Base-by-base conservation (phyloP, 108 stramenopile genomes). In the Discostella pseudostelligera region DNA sequence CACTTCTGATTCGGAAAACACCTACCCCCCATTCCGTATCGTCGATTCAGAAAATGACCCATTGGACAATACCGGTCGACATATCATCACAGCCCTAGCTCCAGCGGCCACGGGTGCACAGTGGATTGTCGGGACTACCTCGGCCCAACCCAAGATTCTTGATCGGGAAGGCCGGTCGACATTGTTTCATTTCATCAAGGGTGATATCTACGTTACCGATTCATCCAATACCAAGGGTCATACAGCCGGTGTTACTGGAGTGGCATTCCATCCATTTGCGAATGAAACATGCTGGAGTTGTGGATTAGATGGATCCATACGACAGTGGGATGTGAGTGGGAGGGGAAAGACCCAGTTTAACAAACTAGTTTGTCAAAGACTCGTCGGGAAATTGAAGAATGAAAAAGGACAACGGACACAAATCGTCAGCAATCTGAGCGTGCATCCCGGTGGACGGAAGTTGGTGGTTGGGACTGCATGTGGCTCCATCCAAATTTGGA, bases 171-270 rank as follows among this genome's bases (percentile, higher is more conserved):
- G 93, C 20, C 48, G 68, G 20, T 82, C 89, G 54, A 76, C 88
- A 37, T 47, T 81, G 16, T 77, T 65, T 56, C 60, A 87, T 37
- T 96, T 94, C 76, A 75, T 83, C 24, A 88, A 91, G 35, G 96
- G 96, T 1, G 96, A 96, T 61, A 75, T 73, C 13, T 96, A 96
- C 58, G 87, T 95, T 10, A 83, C 82, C 12, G 93, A 96, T 76
- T 66, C 84, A n/a, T 54, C 87, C 17, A 81, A 83, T 45, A 96
- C 93, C 36, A 76, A 73, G 39, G 96, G 96, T 14, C 96, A 96
- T 55, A 87, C 86, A 19, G 85, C 87, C 17, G 59, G 75, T 8
- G 89, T 96, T 16, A 91, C 92, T 3, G 87, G 85, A 1, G 91
- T 93, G 3, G 76, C 61, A 22, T 96, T 94, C 88, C 90, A 96